Evolutionary conservation across 257 asterid species (phyloP).

Genomic region (Handroanthus guayacan): DNA sequence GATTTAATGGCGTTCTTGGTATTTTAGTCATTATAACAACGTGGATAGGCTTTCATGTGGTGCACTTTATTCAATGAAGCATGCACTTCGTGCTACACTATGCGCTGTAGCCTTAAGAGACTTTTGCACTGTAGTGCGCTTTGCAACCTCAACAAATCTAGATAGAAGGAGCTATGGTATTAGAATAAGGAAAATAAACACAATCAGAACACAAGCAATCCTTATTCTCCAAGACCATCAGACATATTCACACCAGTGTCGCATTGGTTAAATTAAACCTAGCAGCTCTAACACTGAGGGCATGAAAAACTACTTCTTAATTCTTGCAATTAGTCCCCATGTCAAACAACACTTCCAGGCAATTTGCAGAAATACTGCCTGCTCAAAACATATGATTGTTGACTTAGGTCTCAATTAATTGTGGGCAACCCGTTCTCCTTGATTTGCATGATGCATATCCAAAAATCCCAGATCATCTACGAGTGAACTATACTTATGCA

Average conservation of each 20-base stretch:
- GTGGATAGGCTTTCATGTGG: no score
- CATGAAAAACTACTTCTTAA: not conserved
- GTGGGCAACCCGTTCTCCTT: not conserved
- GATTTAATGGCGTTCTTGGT: no score
- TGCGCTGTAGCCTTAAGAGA: no score
- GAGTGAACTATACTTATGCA: not conserved
- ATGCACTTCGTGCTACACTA: no score
- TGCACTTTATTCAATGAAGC: no score
- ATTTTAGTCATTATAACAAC: no score
- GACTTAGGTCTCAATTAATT: not conserved
- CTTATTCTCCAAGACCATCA: not conserved
- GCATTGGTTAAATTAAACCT: not conserved
- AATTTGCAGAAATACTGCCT: not conserved
- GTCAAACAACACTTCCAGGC: not conserved
- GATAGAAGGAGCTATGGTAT: no score
- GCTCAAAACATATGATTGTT: not conserved
- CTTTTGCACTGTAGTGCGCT: no score
- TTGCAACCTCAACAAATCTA: no score
- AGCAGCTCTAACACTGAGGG: not conserved
- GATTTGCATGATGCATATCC: not conserved
- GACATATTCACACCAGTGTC: not conserved
- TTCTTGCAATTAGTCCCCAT: not conserved
- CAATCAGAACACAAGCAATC: not conserved
- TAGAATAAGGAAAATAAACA: not conserved
- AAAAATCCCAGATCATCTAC: not conserved